Base-by-base conservation (phyloP, 2,329 filamentous ascomycete genomes). In the Dactylellina drechsleri region DNA sequence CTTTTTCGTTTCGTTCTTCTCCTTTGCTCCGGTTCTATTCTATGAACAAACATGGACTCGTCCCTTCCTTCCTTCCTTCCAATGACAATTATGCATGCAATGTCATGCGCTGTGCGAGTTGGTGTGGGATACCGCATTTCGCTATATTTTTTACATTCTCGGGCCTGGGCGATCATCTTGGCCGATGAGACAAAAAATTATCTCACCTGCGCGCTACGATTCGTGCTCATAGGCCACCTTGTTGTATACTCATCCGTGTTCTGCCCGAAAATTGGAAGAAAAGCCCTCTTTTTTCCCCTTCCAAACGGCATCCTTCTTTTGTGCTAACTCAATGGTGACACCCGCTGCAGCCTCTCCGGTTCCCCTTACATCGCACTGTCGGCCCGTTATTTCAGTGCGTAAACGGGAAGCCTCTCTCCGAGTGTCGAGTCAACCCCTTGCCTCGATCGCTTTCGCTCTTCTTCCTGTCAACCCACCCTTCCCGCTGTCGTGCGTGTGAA, bases 71-170 rank as follows among this genome's bases (percentile, higher is more conserved):
- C 43, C 43, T 47, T 47, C 43, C 13, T 47, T 47, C 13, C 43
- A 5, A 18, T 47, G 43, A n/a, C 43, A 15, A 47, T 18, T 6
- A 47, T 47, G 43, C 43, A 47, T 47, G 13, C 16, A 47, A 47
- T 47, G 26, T 58, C 31, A 36, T 36, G 43, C 7, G 4, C 5
- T n/a, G 23, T 66, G 54, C 53, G 47, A 12, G 15, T 47, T 43
- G 16, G 26, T 66, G 53, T 66, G 54, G n/a, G 47, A 15, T 47
- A 20, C 47, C 47, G 47, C 47, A 52, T 60, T 70, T 49, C 49
- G 50, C 50, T 56, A 49, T 36, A 18, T 54, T 23, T 36, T 36
- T 59, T 66, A 60, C 68, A 73, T 73, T 73, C 68, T 66, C 60
- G 47, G 40, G 67, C 53, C 50, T 36, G 54, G 41, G 47, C 41